A percentile compares a stretch with the other conserved stretches of the same genome.
Evolutionary conservation across 225 moss, liverwort and hornwort species (phyloP).

Genomic region (Physcomitrium patens): DNA sequence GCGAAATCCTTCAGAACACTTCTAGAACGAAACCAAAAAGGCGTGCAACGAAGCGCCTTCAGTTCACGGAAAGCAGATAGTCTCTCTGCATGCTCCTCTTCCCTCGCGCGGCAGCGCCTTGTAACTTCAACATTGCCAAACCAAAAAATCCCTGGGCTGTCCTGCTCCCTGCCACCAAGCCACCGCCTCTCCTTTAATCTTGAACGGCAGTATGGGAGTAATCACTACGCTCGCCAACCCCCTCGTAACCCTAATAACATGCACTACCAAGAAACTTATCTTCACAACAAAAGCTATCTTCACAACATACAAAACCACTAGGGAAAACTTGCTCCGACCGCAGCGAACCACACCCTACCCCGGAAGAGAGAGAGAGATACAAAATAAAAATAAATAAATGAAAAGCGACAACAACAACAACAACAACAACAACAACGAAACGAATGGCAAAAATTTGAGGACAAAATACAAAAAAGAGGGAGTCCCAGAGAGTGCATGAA

Average conservation of each 20-base stretch:
- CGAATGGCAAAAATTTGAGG: background rate
- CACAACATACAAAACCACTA: background rate
- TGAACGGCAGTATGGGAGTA: background rate
- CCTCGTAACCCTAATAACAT: constrained; percentile 34
- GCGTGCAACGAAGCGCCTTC: background rate
- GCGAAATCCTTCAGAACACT: constrained; percentile 5
- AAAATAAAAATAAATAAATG: too few species aligned
- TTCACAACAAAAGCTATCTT: constrained; percentile 1
- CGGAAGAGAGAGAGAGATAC: background rate
- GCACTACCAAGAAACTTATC: constrained; percentile 25
- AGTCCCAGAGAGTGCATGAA: too few species aligned
- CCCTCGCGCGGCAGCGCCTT: constrained; percentile 14
- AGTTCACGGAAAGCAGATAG: constrained; percentile 16
- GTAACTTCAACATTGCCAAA: constrained; percentile 31
- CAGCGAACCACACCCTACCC: background rate
- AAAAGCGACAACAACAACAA: background rate
- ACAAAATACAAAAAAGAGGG: background rate
- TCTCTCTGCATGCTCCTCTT: constrained; percentile 15
- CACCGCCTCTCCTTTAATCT: background rate
- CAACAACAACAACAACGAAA: background rate
- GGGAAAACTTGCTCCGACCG: background rate
- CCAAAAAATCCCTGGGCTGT: background rate
- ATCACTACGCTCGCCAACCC: constrained; percentile 19
- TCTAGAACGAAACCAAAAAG: constrained; percentile 4
- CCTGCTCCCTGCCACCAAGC: too few species aligned